A percentile compares a stretch with the other conserved stretches of the same genome.
Conservation (phyloP, 495 filamentous ascomycete genomes). For the Tuber magnatum region DNA sequence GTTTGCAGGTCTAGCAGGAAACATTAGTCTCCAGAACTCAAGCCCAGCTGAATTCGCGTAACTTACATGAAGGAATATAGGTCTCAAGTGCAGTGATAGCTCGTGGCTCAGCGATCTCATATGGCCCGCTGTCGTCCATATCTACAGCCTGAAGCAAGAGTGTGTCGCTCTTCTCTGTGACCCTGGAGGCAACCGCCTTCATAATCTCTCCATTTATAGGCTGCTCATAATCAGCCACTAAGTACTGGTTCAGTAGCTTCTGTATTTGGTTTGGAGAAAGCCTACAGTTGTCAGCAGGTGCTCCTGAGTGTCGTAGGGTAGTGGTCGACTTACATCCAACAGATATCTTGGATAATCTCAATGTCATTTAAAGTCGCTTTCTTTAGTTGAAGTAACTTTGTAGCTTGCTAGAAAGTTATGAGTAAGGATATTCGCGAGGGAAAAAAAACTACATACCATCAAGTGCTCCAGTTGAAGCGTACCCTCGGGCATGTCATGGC, state of each 20-base stretch:
- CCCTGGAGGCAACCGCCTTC: constrained; percentile 95
- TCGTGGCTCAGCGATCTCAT: constrained; percentile 95
- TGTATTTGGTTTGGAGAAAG: constrained; percentile 98
- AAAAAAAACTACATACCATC: constrained; percentile 57
- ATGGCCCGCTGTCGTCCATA: constrained; percentile 99
- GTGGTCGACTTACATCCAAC: constrained; percentile 78
- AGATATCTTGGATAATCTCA: constrained; percentile 99
- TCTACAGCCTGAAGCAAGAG: constrained; percentile 87
- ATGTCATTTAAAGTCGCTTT: constrained; percentile 99
- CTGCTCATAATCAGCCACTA: constrained; percentile 98
- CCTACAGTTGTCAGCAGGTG: constrained; percentile 46
- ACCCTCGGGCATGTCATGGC: constrained; percentile 98
- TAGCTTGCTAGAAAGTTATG: constrained; percentile 67
- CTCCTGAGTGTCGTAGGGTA: neutral
- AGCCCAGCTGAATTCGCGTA: constrained; percentile 39
- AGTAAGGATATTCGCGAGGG: constrained; percentile 28
- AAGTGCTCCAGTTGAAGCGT: constrained; percentile 96
- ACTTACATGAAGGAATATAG: constrained; percentile 73
- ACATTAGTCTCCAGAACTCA: constrained; percentile 42
- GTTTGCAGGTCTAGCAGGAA: constrained; percentile 68
- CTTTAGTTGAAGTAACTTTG: constrained; percentile 96
- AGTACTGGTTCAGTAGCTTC: constrained; percentile 96
- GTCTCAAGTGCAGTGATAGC: constrained; percentile 95
- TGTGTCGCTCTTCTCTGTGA: constrained; percentile 97
- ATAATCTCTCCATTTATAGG: constrained; percentile 99